Conservation (phyloP, 306 rosid genomes). For the Rosa rugosa region DNA sequence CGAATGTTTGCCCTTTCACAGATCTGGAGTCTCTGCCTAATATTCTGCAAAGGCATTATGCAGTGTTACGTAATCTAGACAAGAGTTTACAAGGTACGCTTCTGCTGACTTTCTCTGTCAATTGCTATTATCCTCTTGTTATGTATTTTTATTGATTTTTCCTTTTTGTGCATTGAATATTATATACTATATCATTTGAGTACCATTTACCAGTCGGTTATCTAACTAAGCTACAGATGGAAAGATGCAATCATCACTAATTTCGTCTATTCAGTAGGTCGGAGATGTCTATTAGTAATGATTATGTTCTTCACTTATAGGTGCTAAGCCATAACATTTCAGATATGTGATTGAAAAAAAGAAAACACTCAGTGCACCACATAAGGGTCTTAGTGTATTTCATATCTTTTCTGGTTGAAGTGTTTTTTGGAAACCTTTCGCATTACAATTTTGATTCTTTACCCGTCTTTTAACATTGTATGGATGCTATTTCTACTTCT, state of each 20-base stretch:
- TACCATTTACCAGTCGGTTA: neutral
- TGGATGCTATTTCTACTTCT: neutral
- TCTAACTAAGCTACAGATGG: neutral
- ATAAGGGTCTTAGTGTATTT: neutral
- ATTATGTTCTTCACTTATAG: slow-evolving; percentile 1
- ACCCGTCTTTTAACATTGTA: neutral
- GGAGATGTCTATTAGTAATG: neutral
- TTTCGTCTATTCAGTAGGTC: neutral
- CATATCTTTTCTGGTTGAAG: neutral
- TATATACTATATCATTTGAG: neutral
- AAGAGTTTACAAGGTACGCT: slow-evolving; percentile 78
- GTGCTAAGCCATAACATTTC: neutral
- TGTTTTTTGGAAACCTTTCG: neutral
- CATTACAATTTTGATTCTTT: neutral
- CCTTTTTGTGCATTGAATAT: neutral
- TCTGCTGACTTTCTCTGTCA: neutral
- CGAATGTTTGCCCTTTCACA: slow-evolving; percentile 29
- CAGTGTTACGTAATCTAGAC: slow-evolving; percentile 79
- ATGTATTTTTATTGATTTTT: neutral
- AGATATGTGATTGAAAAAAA: neutral
- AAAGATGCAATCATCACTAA: neutral
- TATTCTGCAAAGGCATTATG: slow-evolving; percentile 86
- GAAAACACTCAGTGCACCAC: neutral
- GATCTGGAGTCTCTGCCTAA: slow-evolving; percentile 85
- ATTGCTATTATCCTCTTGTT: neutral